These are phyloP conservation scores for Xerocomus minutiporus DNA, from an alignment of 1,284 basidiomycete species.

Conservation along the genomic window DNA sequence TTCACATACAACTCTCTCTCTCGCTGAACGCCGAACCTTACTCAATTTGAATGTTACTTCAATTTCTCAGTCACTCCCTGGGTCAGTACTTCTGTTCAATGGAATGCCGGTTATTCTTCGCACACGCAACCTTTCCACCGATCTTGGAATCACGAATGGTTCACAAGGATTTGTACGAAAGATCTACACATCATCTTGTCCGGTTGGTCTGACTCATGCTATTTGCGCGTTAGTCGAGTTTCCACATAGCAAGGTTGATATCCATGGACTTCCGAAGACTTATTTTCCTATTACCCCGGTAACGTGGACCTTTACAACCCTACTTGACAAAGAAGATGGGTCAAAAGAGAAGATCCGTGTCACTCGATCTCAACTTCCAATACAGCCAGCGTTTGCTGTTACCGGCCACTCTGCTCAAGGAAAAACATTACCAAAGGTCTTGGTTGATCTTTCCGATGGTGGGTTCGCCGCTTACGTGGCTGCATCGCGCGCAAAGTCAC, in stretches of 20 bases:
- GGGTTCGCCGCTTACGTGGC: neutral
- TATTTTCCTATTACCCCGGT: neutral
- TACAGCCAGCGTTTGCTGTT: neutral
- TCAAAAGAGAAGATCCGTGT: no score
- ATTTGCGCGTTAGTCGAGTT: neutral
- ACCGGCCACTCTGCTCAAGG: neutral
- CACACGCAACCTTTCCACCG: constrained; percentile 25
- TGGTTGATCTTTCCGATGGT: neutral
- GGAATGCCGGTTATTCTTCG: constrained; percentile 32
- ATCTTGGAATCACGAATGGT: constrained; percentile 31
- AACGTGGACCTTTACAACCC: neutral
- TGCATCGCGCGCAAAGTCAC: neutral
- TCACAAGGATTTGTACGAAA: constrained; percentile 18
- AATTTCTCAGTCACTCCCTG: no score
- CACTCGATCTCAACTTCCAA: no score
- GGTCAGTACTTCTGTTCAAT: no score
- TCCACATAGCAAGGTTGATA: neutral
- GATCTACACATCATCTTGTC: constrained; percentile 4
- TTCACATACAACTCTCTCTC: no score
- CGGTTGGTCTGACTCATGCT: neutral
- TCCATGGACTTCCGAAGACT: neutral
- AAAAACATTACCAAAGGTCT: neutral
- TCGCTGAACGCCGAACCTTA: no score
- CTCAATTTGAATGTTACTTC: no score
- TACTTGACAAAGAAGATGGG: neutral